Evolutionary conservation across 2,329 filamentous ascomycete species (phyloP), one percentile per base, ranked within the genome.

Genomic region (Corynespora cassiicola): DNA sequence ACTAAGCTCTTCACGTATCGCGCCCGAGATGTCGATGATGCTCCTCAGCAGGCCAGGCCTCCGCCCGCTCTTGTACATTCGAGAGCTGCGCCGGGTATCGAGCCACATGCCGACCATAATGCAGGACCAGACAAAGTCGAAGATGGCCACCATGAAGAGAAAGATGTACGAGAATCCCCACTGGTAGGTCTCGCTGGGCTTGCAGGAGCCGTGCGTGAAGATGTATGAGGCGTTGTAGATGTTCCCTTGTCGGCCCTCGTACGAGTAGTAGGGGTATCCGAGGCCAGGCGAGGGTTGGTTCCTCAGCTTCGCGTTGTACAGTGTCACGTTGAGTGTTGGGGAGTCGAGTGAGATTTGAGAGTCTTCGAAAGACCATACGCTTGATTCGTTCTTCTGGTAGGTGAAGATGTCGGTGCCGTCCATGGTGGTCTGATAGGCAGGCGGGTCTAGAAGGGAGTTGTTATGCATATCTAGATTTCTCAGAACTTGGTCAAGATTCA

Each of bases 91-190:
- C n/a, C 40, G 33, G 8, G 58, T 62, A 30, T 66, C 62, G 1
- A 61, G 29, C 62, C 62, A 66, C 58, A 65, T 63, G 5, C 54
- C 54, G 1, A 58, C 50, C 56, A 63, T 61, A n/a, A 63, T 63
- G 12, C 54, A 57, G 6, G 44, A 37, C 61, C 62, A 66, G 16
- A 65, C 28, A 31, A 62, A 66, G 27, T 63, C 62, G 43, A 64
- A 64, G 4, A 64, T 65, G 7, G 52, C 54, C 0, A 66, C 45
- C 59, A 63, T 63, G 46, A 65, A 64, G 6, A 66, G 43, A 38
- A 66, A 66, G 7, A 65, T 63, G 41, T 66, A 65, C 0, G 61
- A 65, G 35, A 65, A 65, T 1, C 61, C 61, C 61, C 61, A 65
- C 31, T 64, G 60, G 31, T 65, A 65, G 7, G 52, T 62, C 15